phyloP scores from a whole-genome alignment of 176 grass and related monocot genomes.

The Musa troglodytarum region DNA sequence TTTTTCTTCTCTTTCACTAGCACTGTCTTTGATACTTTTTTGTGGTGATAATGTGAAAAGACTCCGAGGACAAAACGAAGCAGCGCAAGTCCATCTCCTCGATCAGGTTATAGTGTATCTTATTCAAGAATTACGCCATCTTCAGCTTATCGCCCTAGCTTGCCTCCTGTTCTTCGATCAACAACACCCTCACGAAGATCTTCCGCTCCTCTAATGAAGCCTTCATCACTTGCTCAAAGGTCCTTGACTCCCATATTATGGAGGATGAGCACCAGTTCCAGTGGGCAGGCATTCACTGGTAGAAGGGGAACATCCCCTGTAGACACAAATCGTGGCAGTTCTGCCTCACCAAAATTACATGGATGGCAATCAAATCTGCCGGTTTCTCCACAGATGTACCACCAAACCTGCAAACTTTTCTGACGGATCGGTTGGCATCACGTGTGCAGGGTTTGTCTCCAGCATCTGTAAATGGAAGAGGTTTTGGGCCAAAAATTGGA shows the following conservation, averaged over 20 bases:
- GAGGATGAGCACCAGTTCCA: constrained; percentile 71
- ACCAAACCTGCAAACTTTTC: constrained; percentile 72
- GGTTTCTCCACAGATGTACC: constrained; percentile 70
- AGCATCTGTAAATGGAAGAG: constrained; percentile 45
- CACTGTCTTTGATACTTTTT: neutral
- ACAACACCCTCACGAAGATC: constrained; percentile 36
- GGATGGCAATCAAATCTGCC: constrained; percentile 63
- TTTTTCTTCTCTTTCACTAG: neutral
- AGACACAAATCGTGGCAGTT: constrained; percentile 45
- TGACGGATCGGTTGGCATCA: constrained; percentile 48
- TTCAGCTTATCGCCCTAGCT: constrained; percentile 57
- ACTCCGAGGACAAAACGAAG: constrained; percentile 67
- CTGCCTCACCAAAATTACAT: constrained; percentile 59
- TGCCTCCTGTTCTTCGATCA: constrained; percentile 37
- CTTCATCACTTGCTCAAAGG: constrained; percentile 47
- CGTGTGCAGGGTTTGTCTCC: constrained; percentile 61
- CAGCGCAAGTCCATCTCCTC: constrained; percentile 72
- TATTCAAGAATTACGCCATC: constrained; percentile 43
- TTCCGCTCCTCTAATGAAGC: constrained; percentile 54
- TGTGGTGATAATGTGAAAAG: constrained; percentile 45
- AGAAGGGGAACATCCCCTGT: constrained; percentile 62
- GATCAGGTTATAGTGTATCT: constrained; percentile 29
- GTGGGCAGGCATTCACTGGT: constrained; percentile 24
- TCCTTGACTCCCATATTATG: constrained; percentile 63
- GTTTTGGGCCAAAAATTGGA: constrained; percentile 48